Conservation (phyloP, 768 basidiomycete genomes). For the Favolaschia claudopus region DNA sequence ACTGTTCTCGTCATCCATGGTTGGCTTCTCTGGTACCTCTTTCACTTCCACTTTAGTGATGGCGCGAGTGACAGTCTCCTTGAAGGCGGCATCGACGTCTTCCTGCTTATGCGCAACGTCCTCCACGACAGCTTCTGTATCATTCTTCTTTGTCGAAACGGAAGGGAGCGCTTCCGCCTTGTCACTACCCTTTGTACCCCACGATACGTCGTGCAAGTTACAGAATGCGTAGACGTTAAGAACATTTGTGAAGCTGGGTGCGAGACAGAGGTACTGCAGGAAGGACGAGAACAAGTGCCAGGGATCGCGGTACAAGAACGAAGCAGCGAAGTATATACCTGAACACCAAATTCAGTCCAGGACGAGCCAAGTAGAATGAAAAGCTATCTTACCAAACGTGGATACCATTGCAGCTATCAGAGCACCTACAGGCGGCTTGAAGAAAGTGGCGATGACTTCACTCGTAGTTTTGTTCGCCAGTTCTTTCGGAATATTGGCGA, state of each 20-base stretch:
- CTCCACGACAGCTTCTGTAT: conserved; percentile 75
- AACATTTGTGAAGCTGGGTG: conserved; percentile 93
- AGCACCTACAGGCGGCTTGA: conserved; percentile 79
- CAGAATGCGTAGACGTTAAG: conserved; percentile 98
- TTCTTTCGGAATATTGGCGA: conserved; percentile 62
- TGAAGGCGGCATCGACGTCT: conserved; percentile 83
- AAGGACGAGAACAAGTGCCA: conserved; percentile 99
- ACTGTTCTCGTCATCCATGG: conserved; percentile 78
- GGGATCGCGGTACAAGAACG: conserved; percentile 78
- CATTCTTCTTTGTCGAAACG: conserved; percentile 63
- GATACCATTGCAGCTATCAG: conserved; percentile 88
- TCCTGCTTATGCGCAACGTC: conserved; percentile 77
- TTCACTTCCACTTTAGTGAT: conserved; percentile 66
- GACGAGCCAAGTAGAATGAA: background rate
- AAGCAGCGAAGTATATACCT: conserved; percentile 80
- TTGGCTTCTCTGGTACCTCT: conserved; percentile 69
- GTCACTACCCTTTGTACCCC: conserved; percentile 96
- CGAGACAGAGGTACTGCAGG: conserved; percentile 88
- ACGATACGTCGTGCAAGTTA: conserved; percentile 92
- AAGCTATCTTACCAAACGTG: conserved; percentile 69
- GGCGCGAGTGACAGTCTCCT: conserved; percentile 81
- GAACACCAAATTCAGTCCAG: background rate
- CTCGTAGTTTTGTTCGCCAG: conserved; percentile 56
- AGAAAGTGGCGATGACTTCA: conserved; percentile 65
- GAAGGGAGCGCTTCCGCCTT: conserved; percentile 89